A percentile compares a stretch with the other conserved stretches of the same genome.
Conservation (phyloP, 2,329 filamentous ascomycete species). For the Phyllosticta citribraziliensis region DNA sequence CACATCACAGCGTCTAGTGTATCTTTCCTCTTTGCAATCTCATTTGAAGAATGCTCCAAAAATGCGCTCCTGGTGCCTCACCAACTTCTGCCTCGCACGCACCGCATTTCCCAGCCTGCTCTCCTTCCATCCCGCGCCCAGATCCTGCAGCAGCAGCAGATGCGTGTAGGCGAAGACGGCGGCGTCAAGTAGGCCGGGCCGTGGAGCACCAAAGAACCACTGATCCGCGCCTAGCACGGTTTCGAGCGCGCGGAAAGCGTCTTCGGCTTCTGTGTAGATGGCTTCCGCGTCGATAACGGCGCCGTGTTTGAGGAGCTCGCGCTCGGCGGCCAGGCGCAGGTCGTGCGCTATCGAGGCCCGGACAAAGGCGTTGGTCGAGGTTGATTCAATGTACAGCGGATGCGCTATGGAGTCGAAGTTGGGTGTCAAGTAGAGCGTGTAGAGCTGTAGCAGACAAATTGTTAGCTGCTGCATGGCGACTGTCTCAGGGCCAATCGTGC, state of each 20-base stretch:
- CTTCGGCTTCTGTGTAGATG: constrained; percentile 50
- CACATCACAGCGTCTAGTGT: neutral
- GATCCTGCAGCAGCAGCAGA: constrained; percentile 56
- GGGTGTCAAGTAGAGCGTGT: constrained; percentile 68
- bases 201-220: constrained; percentile 50
- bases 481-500: constrained; percentile 14
- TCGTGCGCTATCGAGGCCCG: constrained; percentile 53
- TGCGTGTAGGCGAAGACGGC: constrained; percentile 84
- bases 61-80: constrained; percentile 54
- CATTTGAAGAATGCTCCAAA: constrained; percentile 38
- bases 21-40: neutral
- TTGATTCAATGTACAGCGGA: constrained; percentile 58
- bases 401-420: constrained; percentile 59
- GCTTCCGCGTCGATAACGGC: constrained; percentile 47
- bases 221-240: constrained; percentile 45
- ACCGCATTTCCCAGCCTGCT: constrained; percentile 50
- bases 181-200: constrained; percentile 74
- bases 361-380: constrained; percentile 53
- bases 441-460: constrained; percentile 42
- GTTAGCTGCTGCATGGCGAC: constrained; percentile 9
- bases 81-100: constrained; percentile 49
- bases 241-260: constrained; percentile 54
- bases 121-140: constrained; percentile 52
- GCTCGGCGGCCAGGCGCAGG: constrained; percentile 61
- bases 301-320: constrained; percentile 59